Evolutionary conservation across 768 basidiomycete species (phyloP).

Genomic region (Hemileccinum impolitum): DNA sequence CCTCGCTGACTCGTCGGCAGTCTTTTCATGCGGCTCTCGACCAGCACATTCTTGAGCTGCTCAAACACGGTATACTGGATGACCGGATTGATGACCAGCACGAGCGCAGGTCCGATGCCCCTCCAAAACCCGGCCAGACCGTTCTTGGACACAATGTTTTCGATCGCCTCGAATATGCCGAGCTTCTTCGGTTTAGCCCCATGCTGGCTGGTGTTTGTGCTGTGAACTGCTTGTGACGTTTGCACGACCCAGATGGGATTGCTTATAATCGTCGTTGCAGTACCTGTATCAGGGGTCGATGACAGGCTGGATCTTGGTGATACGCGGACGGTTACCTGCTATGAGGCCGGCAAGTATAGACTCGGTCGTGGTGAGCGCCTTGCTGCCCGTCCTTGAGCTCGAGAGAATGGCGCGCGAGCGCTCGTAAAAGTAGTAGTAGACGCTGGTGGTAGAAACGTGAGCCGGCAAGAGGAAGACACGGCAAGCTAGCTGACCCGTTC

Average conservation of each 20-base stretch:
- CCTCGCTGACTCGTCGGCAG: slow-evolving; percentile 46
- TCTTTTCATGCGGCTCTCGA: slow-evolving; percentile 57
- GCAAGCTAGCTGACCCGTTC: slow-evolving; percentile 62
- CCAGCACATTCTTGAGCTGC: slow-evolving; percentile 83
- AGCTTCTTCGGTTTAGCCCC: slow-evolving; percentile 53
- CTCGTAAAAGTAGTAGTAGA: slow-evolving; percentile 93
- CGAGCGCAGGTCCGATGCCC: slow-evolving; percentile 89
- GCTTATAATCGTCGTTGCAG: slow-evolving; percentile 81
- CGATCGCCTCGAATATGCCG: slow-evolving; percentile 62
- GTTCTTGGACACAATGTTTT: slow-evolving; percentile 65
- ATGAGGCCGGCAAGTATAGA: slow-evolving; percentile 86
- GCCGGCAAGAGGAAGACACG: background rate
- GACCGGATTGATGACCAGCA: slow-evolving; percentile 92
- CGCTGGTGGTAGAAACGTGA: slow-evolving; percentile 39
- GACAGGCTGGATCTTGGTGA: background rate
- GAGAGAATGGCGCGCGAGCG: slow-evolving; percentile 58
- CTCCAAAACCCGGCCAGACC: slow-evolving; percentile 85
- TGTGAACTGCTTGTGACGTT: slow-evolving; percentile 78
- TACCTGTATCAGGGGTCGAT: slow-evolving; percentile 47
- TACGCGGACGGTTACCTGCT: slow-evolving; percentile 52
- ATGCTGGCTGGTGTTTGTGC: slow-evolving; percentile 35
- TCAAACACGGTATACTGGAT: slow-evolving; percentile 93
- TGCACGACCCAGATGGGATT: slow-evolving; percentile 99
- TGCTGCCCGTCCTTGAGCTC: slow-evolving; percentile 51
- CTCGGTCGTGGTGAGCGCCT: slow-evolving; percentile 79